Base-by-base conservation (phyloP, 2,329 filamentous ascomycete species). In the Aspergillus arachidicola region DNA sequence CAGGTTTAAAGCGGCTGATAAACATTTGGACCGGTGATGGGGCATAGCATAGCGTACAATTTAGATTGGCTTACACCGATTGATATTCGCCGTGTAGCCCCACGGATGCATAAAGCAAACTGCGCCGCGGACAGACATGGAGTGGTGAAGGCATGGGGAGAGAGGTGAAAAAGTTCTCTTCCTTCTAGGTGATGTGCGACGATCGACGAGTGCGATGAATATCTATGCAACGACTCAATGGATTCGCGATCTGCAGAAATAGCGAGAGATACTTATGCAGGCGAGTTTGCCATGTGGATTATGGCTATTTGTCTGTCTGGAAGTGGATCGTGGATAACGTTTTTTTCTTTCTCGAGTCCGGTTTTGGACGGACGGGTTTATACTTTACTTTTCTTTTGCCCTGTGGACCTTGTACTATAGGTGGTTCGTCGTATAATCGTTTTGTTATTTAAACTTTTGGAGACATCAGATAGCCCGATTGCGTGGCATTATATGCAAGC, bases 1-100 rank as follows among this genome's bases (percentile, higher is more conserved):
- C 88, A 91, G 81, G 89, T 92, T 70, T 91, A 88, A 79, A 6
- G 34, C 16, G 38, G 34, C 51, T 30, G 10, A 45, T 26, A 56
- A 12, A 14, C 36, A 38, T 12, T 30, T 59, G 28, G 46, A 23
- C 45, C 12, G 26, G 36, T 38, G 28, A 23, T 19, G 56, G 48
- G 41, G 32, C 11, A 57, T 46, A 41, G 38, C 55, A 34, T 45
- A 54, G 43, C 36, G 58, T 46, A 58, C 45, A 54, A 48, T 26
- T 55, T 23, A 36, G 34, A 34, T 32, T 26, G 51, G 28, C 28
- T 28, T 41, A 38, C n/a, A 16, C 32, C 51, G 12, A 26, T 26
- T 28, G n/a, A 7, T 23, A n/a, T 23, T 55, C n/a, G 51, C 32
- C n/a, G 6, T 36, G 51, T 23, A 55, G 23, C 34, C 30, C 51